A percentile compares a stretch with the other conserved stretches of the same genome.
phyloP scores from a whole-genome alignment of 2,329 filamentous ascomycete genomes.

The Talaromyces sp. region DNA sequence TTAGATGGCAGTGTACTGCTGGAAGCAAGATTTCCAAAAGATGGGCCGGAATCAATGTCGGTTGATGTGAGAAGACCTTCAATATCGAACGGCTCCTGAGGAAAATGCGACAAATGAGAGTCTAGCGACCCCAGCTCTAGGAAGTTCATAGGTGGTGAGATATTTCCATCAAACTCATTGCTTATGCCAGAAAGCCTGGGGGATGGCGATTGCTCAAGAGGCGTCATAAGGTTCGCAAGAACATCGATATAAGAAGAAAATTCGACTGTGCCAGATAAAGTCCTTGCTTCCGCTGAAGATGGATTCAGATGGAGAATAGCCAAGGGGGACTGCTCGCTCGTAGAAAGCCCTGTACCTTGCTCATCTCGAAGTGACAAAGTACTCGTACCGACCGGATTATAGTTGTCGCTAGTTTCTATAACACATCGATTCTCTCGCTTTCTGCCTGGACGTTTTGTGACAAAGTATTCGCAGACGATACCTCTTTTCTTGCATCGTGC shows the following conservation, averaged over 20 bases:
- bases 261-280: background rate
- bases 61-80: background rate
- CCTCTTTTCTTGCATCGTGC: conserved; percentile 26
- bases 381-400: background rate
- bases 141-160: background rate
- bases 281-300: background rate
- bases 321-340: background rate
- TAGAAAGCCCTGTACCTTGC: background rate
- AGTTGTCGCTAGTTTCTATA: background rate
- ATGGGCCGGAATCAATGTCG: background rate
- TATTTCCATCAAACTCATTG: background rate
- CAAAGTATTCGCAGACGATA: conserved; percentile 26
- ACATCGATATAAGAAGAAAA: background rate
- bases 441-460: conserved; percentile 23
- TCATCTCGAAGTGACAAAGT: background rate
- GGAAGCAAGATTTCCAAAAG: background rate
- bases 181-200: background rate
- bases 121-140: background rate
- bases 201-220: background rate
- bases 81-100: background rate
- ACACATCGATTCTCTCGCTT: conserved; percentile 11
- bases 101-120: background rate
- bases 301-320: background rate
- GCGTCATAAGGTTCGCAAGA: background rate
- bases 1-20: background rate